Evolutionary conservation across 352 stramenopile genomes (phyloP), one percentile per base, ranked within the genome.

Genomic region (Globisporangium emineosum): DNA sequence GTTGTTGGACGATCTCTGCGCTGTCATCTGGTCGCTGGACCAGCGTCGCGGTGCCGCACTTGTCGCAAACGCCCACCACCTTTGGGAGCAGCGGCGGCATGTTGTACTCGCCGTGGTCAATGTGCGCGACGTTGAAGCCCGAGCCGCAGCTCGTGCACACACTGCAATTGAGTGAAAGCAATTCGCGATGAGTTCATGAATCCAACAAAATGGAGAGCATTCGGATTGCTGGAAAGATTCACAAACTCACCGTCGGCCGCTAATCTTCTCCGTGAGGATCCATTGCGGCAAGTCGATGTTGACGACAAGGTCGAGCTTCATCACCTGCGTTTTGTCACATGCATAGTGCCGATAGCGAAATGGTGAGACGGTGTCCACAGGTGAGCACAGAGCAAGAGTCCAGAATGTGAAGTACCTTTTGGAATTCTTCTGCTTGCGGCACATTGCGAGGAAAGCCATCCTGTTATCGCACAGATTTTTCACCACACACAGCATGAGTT

Each of bases 71-170:
- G 23, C 82, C 83, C 13, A 88, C 78, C 5, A 87, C 82, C 70
- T 95, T 92, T n/a, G 90, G 90, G 8, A 97, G 76, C 60, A 97
- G 68, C 29, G 89, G 87, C 8, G 90, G 90, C 90, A 97, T 97
- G 60, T 95, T 75, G 68, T 96, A 95, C 69, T 91, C 86, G 64
- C 86, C 87, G 35, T 83, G 47, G 64, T 96, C 79, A 69, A 97
- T 97, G 68, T 84, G 81, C 25, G 89, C 84, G 27, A 97, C 83
- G 67, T 97, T 97, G 77, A 92, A 97, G 62, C 85, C 85, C 25
- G 71, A 77, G 32, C 90, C 90, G 52, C 90, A 97, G 64, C 77
- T 81, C 45, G 76, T 89, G 64, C 88, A 96, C 55, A 96, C 82
- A 15, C 88, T 93, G 32, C 8, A 3, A 42, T 9, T 19, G 10